phyloP scores from a whole-genome alignment of 2,329 filamentous ascomycete genomes.

The Uncinocarpus reesii region DNA sequence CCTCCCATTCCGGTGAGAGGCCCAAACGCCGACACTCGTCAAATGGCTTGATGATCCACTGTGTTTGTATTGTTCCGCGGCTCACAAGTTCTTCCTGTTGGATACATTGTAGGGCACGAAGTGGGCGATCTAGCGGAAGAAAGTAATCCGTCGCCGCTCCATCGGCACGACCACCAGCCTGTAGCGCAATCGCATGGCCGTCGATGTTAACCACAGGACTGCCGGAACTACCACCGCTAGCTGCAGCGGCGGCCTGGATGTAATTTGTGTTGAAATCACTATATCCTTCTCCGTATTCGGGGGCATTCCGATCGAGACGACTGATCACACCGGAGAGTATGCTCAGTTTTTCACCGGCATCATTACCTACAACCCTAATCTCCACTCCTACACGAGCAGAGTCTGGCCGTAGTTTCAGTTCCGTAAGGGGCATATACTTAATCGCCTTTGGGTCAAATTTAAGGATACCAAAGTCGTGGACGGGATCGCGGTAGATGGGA shows the following conservation, averaged over 20 bases:
- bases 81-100: constrained; percentile 63
- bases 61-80: constrained; percentile 95
- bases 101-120: constrained; percentile 77
- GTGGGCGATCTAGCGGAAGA: constrained; percentile 78
- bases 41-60: constrained; percentile 94
- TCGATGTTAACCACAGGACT: constrained; percentile 96
- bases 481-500: constrained; percentile 93
- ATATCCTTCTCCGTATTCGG: constrained; percentile 95
- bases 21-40: constrained; percentile 90
- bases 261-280: constrained; percentile 96
- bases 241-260: constrained; percentile 94
- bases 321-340: constrained; percentile 97
- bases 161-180: constrained; percentile 87
- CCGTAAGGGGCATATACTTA: constrained; percentile 88
- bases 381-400: constrained; percentile 80
- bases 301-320: constrained; percentile 87
- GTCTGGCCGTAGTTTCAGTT: constrained; percentile 71
- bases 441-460: constrained; percentile 92
- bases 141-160: constrained; percentile 98
- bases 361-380: constrained; percentile 95
- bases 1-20: constrained; percentile 75
- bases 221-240: constrained; percentile 94
- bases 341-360: constrained; percentile 95
- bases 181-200: constrained; percentile 80
- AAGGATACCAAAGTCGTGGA: constrained; percentile 96